phyloP scores from a whole-genome alignment of 495 filamentous ascomycete species.

The Penicillium parvum region DNA sequence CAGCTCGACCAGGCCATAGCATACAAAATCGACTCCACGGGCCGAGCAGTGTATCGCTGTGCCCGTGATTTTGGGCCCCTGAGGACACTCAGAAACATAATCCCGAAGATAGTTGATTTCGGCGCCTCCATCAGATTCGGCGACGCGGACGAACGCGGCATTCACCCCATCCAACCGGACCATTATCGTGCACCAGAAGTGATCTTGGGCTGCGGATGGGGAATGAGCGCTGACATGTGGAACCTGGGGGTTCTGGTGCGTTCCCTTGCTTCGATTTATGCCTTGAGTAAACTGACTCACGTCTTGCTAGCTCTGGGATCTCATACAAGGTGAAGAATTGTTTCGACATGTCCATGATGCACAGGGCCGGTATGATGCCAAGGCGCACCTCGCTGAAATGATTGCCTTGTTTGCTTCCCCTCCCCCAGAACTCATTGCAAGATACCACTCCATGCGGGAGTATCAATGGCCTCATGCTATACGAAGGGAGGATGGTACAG shows the following conservation, averaged over 20 bases:
- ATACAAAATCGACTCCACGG: constrained; percentile 33
- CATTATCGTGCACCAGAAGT: constrained; percentile 48
- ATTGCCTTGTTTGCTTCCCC: constrained; percentile 46
- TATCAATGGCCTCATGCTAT: constrained; percentile 32
- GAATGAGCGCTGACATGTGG: constrained; percentile 43
- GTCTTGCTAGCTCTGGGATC: constrained; percentile 43
- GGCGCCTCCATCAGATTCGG: constrained; percentile 68
- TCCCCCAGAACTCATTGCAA: constrained; percentile 38
- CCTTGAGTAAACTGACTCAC: too few relatives aligned
- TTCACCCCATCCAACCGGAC: constrained; percentile 42
- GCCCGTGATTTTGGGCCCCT: constrained; percentile 40
- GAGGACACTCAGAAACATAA: constrained; percentile 28
- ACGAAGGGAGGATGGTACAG: constrained; percentile 29
- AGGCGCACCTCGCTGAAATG: constrained; percentile 43
- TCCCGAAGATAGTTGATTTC: constrained; percentile 83
- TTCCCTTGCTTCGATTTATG: constrained; percentile 18
- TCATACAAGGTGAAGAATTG: constrained; percentile 45
- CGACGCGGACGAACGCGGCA: constrained; percentile 30
- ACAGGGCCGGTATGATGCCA: constrained; percentile 30
- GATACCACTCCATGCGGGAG: constrained; percentile 36
- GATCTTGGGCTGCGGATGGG: constrained; percentile 42
- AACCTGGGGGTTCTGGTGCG: constrained; percentile 47
- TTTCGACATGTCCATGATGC: constrained; percentile 37
- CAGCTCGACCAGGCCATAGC: constrained; percentile 35
- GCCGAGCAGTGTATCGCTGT: constrained; percentile 34